phyloP scores from a whole-genome alignment of 441 rosid species.

The Kokia cookei region DNA sequence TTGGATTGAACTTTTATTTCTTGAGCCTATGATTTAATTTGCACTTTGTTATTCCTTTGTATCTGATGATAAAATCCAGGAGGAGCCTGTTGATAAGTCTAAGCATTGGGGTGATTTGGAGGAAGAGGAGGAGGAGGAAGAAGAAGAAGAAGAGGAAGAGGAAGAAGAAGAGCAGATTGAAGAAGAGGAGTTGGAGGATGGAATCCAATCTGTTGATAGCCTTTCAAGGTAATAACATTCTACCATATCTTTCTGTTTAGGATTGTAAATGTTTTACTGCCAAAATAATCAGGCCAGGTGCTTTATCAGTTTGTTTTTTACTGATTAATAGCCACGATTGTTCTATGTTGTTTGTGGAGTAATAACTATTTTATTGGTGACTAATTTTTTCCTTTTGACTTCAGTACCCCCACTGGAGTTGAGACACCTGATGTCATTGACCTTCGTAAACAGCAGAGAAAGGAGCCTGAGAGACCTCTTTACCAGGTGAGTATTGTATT shows the following conservation, averaged over 20 bases:
- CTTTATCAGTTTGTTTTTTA: background rate
- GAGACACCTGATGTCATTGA: slow-evolving; percentile 98
- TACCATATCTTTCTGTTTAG: background rate
- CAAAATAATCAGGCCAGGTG: background rate
- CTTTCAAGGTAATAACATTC: slow-evolving; percentile 57
- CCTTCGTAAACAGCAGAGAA: slow-evolving; percentile 97
- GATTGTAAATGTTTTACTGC: background rate
- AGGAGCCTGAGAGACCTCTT: slow-evolving; percentile 92
- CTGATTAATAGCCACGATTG: background rate
- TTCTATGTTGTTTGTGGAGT: background rate
- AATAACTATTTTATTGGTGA: background rate
- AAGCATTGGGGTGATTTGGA: slow-evolving; percentile 99
- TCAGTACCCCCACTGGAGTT: slow-evolving; percentile 97
- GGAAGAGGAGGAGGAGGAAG: slow-evolving; percentile 79
- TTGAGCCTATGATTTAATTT: background rate
- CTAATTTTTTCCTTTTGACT: background rate
- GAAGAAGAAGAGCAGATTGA: slow-evolving; percentile 77
- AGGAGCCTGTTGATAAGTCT: slow-evolving; percentile 93
- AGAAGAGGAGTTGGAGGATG: slow-evolving; percentile 88
- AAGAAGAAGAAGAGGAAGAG: slow-evolving; percentile 73
- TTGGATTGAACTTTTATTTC: background rate
- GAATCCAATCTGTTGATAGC: slow-evolving; percentile 91
- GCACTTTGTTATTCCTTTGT: background rate
- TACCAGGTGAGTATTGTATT: slow-evolving; percentile 61
- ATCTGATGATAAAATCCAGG: slow-evolving; percentile 35